Base-by-base conservation (phyloP, 1,139 yeast genomes). In the Yamadazyma diddensiae region DNA sequence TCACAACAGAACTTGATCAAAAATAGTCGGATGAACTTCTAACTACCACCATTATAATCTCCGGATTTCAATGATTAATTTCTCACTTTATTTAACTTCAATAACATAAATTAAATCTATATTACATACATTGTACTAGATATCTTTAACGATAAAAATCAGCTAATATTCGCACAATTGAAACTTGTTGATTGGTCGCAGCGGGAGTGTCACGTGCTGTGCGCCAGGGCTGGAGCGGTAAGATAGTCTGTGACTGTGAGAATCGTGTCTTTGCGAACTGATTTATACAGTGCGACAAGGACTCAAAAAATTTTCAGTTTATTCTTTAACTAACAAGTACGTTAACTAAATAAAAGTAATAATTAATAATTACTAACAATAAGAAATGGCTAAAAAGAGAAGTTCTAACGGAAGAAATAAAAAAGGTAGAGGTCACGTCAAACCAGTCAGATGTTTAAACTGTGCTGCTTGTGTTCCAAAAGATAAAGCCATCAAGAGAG, bases 341-440 rank as follows among this genome's bases (percentile, higher is more conserved):
- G 16, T 16, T 13, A 5, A 22, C 8, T 19, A 16, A 14, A 24
- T 20, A 8, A 26, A 9, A 14, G 7, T 15, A 25, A 18, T 13
- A 24, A 19, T 14, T 5, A 24, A 18, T 15, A 24, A 7, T 28
- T 43, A 45, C 49, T 43, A 45, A 45, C 50, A 53, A 55, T 24
- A 40, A 74, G 79, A 75, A 62, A 92, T 92, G 98, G 97, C 98
- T 77, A 92, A 92, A 88, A 92, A 92, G 97, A 92, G 99, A 88
- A 88, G 97, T 76, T 87, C 97, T 94, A 88, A 88, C 97, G 99
- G 99, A 82, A 92, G 98, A 83, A 92, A 94, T 94, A 92, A 92
- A 95, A 88, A 88, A 82, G 98, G 98, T 72, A 92, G 99, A 86
- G 99, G 99, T 70, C 98, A 92, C 95, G 96, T 86, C 74, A 84